Base-by-base conservation (phyloP, 2,329 filamentous ascomycete species). In the Fusarium subglutinans region DNA sequence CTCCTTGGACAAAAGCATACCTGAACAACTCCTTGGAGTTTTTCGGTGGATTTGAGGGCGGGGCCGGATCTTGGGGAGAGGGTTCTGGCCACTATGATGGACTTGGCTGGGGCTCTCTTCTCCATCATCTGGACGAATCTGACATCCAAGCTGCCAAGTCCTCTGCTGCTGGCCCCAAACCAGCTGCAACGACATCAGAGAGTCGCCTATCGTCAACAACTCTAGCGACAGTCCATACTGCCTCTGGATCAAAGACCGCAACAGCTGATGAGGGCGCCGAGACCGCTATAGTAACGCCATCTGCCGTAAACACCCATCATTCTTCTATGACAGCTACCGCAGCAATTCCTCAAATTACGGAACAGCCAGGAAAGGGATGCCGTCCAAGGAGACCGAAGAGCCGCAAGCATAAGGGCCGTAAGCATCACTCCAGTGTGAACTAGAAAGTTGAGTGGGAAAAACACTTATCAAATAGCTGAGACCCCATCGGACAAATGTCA, bases 1-100 rank as follows among this genome's bases (percentile, higher is more conserved):
- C 73, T 2, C 63, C 69, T 6, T 75, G 73, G 73, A 75, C 72
- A 4, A 69, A 50, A 1, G 63, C 57, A 1, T 75, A 75, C 18
- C 50, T 71, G 3, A 71, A 75, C 28, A 38, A 65, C 1, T 38
- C 17, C 4, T 28, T 65, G 26, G 33, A 51, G 4, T 40, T 17
- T 2, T 45, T 53, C 2, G 35, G 33, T 1, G 59, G 59, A 4
- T 53, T 45, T 2, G 63, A 66, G 15, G 59, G 63, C 10, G 63
- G 63, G 0, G 63, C 45, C 22, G 63, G 63, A 3, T 53, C 47
- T 2, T 66, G 41, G 35, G 63, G 63, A 11, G 38, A 53, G 9
- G 47, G 47, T 2, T 63, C 58, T 0, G 63, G 63, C 0, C 45
- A 53, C 22, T 66, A 66, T 22, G 63, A 66, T 15, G 45, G 45